These are phyloP conservation scores for Rosa persica DNA, from an alignment of 306 rosid species.

Conservation along the genomic window DNA sequence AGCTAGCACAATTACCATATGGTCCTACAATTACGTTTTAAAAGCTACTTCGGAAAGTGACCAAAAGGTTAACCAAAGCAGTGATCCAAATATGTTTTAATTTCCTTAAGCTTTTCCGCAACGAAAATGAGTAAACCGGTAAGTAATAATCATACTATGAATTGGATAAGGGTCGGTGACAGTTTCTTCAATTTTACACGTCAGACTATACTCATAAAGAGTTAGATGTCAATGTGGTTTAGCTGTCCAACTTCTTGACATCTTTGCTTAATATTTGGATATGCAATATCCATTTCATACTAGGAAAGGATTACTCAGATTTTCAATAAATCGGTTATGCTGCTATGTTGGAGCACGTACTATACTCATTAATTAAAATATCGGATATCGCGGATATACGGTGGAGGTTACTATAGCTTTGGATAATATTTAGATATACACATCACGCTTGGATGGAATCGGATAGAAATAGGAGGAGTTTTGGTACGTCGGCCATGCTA, in stretches of 20 bases:
- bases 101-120: background rate
- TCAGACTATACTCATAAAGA: conserved; percentile 23
- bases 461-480: conserved; percentile 10
- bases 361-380: background rate
- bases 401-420: background rate
- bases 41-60: background rate
- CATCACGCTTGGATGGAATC: conserved; percentile 30
- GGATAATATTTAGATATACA: conserved; percentile 3
- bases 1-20: background rate
- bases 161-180: conserved; percentile 27
- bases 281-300: background rate
- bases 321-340: background rate
- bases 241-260: background rate
- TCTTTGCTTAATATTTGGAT: background rate
- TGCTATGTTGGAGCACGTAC: background rate
- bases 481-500: conserved; percentile 19
- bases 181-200: conserved; percentile 27
- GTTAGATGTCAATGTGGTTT: background rate
- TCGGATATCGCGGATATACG: background rate
- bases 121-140: background rate
- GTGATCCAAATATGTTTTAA: background rate
- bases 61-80: background rate
- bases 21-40: background rate
- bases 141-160: background rate
- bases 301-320: background rate